Base-by-base conservation (phyloP, 2,329 filamentous ascomycete species). In the Leptographium flavum region DNA sequence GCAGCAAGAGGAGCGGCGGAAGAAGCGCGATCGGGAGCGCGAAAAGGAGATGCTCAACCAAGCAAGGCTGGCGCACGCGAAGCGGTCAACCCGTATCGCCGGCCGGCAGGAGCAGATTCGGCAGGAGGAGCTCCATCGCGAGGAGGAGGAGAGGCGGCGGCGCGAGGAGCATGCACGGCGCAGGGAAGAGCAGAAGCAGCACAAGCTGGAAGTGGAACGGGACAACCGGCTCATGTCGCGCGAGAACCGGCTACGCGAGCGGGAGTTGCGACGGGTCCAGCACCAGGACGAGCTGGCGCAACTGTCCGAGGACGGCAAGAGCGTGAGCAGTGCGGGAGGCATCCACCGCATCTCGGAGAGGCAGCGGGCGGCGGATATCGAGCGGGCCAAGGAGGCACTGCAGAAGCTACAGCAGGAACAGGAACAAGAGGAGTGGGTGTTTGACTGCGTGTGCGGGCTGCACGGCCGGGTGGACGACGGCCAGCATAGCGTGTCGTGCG, bases 381-480 rank as follows among this genome's bases (percentile, higher is more conserved):
- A 87, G 56, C 83, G 74, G 60, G 85, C 79, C 51, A 81, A 83
- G 59, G 80, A 80, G 59, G 84, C 85, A 30, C 67, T 94, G 11
- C 74, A 83, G 53, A 76, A 82, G 45, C 71, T 94, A 22, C 74
- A 72, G 17, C 63, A 68, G 23, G 63, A 65, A 23, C 65, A 79
- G 53, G 85, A 92, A 40, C 84, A 87, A 13, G 78, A 87, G 43
- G 78, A 87, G 43, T 96, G 92, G 92, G 74, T 87, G 33, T 98
- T 98, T 55, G 92, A 98, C 59, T 98, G 92, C 59, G 74, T 85
- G 23, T 98, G 92, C 60, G 90, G 90, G 23, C 73, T 87, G 21
- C 81, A 94, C 60, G 92, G 92, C 21, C 82, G 93, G 54, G 85
- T 95, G 48, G 92, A 98, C 55, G 92, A 96, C 59, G 92, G 92